phyloP scores from a whole-genome alignment of 202 grass and related monocot genomes.

The Bolboschoenoplectus hybrid region DNA sequence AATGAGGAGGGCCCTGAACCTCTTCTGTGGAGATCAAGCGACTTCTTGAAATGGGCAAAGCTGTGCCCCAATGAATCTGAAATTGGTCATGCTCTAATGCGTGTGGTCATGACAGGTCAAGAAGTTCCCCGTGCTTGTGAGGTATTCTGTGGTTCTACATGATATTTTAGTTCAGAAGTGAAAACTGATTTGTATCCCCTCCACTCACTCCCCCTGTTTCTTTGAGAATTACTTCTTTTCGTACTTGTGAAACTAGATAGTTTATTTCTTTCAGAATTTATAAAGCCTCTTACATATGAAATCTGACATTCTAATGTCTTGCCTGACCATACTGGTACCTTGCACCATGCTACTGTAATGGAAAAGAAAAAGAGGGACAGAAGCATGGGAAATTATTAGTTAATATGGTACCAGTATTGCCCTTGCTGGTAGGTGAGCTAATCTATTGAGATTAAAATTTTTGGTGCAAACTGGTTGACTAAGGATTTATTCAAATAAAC shows the following conservation, averaged over 20 bases:
- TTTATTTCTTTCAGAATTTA: not conserved
- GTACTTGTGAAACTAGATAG: not conserved
- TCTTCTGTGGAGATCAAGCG: conserved; percentile 88
- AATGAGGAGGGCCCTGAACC: conserved; percentile 95
- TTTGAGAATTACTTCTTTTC: not conserved
- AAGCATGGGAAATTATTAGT: not conserved
- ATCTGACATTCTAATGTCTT: conserved; percentile 18
- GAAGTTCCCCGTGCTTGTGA: conserved; percentile 97
- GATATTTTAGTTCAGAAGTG: conserved; percentile 15
- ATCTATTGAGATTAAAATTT: conserved; percentile 16
- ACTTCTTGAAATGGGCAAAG: conserved; percentile 98
- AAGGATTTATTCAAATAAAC: not conserved
- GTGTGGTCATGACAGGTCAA: conserved; percentile 97
- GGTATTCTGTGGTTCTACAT: conserved; percentile 47
- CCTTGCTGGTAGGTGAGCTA: not conserved
- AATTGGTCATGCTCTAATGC: conserved; percentile 96
- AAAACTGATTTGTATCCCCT: not conserved
- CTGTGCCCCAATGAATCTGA: conserved; percentile 86
- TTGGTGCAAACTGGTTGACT: conserved; percentile 5
- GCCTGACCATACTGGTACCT: conserved; percentile 22
- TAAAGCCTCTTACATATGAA: not conserved
- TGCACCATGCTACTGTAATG: not conserved
- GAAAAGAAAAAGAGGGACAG: not conserved
- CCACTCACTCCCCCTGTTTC: not conserved
- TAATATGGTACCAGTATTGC: not conserved